Evolutionary conservation across 805 yeast genomes (phyloP), one percentile per base, ranked within the genome.

Genomic region (Wickerhamomyces bovis): DNA sequence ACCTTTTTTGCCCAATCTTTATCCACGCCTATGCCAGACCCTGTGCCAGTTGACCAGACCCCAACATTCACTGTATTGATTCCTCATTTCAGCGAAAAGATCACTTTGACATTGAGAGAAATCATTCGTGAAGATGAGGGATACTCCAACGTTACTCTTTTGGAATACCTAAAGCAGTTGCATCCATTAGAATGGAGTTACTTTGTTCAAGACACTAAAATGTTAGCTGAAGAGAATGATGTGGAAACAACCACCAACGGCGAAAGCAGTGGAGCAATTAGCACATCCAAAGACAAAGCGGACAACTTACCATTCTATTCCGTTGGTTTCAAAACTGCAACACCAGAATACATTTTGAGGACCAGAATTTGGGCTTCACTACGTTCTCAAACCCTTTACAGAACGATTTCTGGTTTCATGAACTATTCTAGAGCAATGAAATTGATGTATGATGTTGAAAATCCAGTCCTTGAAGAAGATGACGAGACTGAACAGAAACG

Each of bases 1-100:
- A 85, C 95, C 0, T 89, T 86, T 60, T 89, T 89, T 71, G 96
- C 97, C 0, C 96, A 89, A 59, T 87, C 96, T 0, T 68, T 89
- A 39, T 82, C 95, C 0, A 86, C 95, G 0, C 92, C 96, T 1
- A 83, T 89, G 70, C 85, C 88, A 0, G 89, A 82, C 40, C 82
- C 89, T 0, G 65, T 75, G 12, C 76, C 88, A 0, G 75, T 83
- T 8, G 75, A 73, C 19, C 71, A 79, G 39, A 85, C 86, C 88
- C 95, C 95, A 1, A 70, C 86, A 0, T 88, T 88, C 56, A 80
- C 94, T 1, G 96, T 89, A 9, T 70, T 89, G 58, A 76, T 89
- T 40, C 97, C 97, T 9, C 96, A 89, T 63, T 89, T 84, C 63
- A 73, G 84, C 8, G 97, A 89, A 62, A 89, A 85, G 65, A 87